These are phyloP conservation scores for Calonectria montana DNA, from an alignment of 2,329 filamentous ascomycete species.

Conservation along the genomic window DNA sequence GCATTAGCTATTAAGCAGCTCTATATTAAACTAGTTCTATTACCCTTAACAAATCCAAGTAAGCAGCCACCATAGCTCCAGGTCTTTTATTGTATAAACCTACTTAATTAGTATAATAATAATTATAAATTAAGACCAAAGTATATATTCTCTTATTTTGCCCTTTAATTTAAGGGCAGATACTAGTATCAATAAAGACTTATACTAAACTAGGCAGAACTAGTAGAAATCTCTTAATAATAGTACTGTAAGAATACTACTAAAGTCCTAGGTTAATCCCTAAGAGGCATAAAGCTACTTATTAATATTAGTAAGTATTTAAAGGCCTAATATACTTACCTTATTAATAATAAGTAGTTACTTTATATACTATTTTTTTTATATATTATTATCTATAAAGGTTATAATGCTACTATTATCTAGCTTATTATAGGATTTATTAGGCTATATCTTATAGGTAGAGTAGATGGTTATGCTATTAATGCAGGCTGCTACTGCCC, in stretches of 20 bases:
- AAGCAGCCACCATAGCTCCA: neutral
- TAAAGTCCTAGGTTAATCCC: neutral
- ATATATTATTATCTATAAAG: neutral
- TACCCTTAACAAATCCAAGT: neutral
- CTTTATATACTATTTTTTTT: neutral
- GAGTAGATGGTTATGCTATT: neutral
- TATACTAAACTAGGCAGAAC: neutral
- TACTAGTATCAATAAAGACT: neutral
- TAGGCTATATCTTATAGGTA: neutral
- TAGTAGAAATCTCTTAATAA: neutral
- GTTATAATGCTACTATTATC: neutral
- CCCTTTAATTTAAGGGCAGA: neutral
- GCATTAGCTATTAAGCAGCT: neutral
- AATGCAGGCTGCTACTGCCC: neutral
- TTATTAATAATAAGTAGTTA: neutral
- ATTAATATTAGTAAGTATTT: neutral
- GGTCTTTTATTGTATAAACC: neutral
- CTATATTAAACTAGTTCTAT: neutral
- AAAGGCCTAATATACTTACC: neutral
- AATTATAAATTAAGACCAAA: neutral
- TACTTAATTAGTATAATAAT: slow-evolving; percentile 10
- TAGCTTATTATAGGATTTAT: neutral
- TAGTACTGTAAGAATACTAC: neutral
- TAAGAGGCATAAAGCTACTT: neutral
- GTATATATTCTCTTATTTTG: neutral